Conservation (phyloP, 768 basidiomycete genomes). For the Auricularia heimuer region DNA sequence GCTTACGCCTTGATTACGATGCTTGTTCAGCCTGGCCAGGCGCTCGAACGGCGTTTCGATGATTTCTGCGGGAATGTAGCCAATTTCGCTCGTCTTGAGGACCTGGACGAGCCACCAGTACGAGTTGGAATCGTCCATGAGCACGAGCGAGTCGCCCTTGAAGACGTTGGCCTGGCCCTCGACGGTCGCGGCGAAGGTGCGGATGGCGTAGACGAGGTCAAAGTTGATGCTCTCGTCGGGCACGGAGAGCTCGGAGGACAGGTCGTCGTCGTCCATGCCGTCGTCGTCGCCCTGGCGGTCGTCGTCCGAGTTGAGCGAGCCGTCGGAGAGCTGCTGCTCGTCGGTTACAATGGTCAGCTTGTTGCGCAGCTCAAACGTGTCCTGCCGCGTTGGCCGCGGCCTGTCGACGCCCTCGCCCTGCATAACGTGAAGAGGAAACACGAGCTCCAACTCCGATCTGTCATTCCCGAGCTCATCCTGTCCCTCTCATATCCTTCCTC, state of each 20-base stretch:
- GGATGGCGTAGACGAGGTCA: slow-evolving; percentile 82
- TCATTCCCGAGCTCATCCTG: no score
- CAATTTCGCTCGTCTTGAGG: slow-evolving; percentile 95
- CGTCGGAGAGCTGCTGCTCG: slow-evolving; percentile 34
- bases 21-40: slow-evolving; percentile 90
- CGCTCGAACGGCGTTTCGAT: slow-evolving; percentile 98
- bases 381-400: slow-evolving; percentile 30
- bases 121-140: slow-evolving; percentile 97
- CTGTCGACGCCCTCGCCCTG: slow-evolving; percentile 4
- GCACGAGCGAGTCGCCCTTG: slow-evolving; percentile 91
- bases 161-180: slow-evolving; percentile 98
- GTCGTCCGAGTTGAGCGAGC: slow-evolving; percentile 28
- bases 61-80: slow-evolving; percentile 99
- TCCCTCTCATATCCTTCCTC: no score
- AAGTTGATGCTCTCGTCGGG: slow-evolving; percentile 92
- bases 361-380: slow-evolving; percentile 65
- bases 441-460: no score
- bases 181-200: slow-evolving; percentile 94
- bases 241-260: slow-evolving; percentile 74
- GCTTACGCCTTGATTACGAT: slow-evolving; percentile 91
- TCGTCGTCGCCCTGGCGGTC: slow-evolving; percentile 55
- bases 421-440: not conserved
- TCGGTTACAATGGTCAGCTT: slow-evolving; percentile 38
- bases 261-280: slow-evolving; percentile 37
- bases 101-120: slow-evolving; percentile 99